A percentile compares a stretch with the other conserved stretches of the same genome.
Evolutionary conservation across 1,284 basidiomycete species (phyloP).

Genomic region (Marasmius tenuissimus): DNA sequence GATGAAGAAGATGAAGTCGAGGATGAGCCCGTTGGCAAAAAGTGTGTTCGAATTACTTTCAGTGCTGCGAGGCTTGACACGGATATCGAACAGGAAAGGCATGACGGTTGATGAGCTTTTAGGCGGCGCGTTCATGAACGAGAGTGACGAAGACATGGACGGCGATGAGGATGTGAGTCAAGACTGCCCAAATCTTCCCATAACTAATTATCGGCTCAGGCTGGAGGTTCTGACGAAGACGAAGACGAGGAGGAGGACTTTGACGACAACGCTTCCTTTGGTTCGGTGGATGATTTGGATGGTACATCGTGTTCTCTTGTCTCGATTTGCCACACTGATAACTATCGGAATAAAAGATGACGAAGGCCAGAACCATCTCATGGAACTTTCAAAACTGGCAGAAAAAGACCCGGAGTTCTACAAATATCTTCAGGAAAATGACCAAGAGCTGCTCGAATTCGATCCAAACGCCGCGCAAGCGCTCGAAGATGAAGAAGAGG

Average conservation of each 20-base stretch:
- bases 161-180: constrained; percentile 31
- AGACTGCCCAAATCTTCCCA: neutral
- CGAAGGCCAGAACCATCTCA: constrained; percentile 70
- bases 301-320: constrained; percentile 37
- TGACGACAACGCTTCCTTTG: constrained; percentile 72
- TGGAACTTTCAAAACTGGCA: constrained; percentile 87
- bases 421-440: constrained; percentile 97
- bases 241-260: constrained; percentile 48
- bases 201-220: constrained; percentile 13
- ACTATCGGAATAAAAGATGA: constrained; percentile 36
- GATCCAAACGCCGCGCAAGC: constrained; percentile 36
- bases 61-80: neutral
- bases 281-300: constrained; percentile 74
- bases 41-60: constrained; percentile 21
- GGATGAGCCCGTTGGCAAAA: constrained; percentile 12
- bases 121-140: constrained; percentile 73
- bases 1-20: constrained; percentile 39
- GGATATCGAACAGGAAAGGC: constrained; percentile 37
- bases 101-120: constrained; percentile 85
- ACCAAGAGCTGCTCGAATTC: constrained; percentile 87
- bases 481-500: too few species aligned
- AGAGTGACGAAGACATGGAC: constrained; percentile 48
- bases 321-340: neutral
- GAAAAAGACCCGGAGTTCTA: constrained; percentile 98
- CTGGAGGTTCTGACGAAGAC: constrained; percentile 44